phyloP scores from a whole-genome alignment of 75 land plant genomes.

The Picea sitchensis region DNA sequence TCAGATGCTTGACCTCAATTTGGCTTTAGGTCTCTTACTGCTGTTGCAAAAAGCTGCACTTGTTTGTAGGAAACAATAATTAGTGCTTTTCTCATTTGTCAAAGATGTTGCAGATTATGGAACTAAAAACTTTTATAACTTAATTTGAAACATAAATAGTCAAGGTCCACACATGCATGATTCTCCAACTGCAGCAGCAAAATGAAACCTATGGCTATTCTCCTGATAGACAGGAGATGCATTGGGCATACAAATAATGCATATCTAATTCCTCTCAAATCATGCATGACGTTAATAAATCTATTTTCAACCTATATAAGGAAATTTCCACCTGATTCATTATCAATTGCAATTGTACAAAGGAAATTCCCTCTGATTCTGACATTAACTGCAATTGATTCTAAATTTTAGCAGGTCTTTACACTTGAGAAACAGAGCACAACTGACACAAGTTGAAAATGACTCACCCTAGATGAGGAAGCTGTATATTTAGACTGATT shows the following conservation, averaged over 20 bases:
- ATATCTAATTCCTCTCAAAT: background rate
- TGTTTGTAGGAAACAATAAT: background rate
- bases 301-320: too few species aligned
- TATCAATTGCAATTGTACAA: too few species aligned
- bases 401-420: background rate
- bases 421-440: background rate
- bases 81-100: background rate
- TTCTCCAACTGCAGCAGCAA: conserved; percentile 1
- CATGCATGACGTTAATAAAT: too few species aligned
- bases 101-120: too few species aligned
- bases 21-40: conserved; percentile 10
- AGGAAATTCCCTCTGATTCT: background rate
- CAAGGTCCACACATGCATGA: background rate
- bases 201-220: background rate
- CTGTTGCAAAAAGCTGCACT: conserved; percentile 9
- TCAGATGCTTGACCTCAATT: background rate
- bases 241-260: background rate
- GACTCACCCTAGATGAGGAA: conserved; percentile 13
- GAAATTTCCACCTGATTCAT: too few species aligned
- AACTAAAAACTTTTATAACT: too few species aligned
- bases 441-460: background rate
- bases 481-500: conserved; percentile 1
- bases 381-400: background rate
- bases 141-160: background rate
- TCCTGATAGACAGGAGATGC: background rate